Base-by-base conservation (phyloP, 805 yeast species). In the Yarrowia sp. region DNA sequence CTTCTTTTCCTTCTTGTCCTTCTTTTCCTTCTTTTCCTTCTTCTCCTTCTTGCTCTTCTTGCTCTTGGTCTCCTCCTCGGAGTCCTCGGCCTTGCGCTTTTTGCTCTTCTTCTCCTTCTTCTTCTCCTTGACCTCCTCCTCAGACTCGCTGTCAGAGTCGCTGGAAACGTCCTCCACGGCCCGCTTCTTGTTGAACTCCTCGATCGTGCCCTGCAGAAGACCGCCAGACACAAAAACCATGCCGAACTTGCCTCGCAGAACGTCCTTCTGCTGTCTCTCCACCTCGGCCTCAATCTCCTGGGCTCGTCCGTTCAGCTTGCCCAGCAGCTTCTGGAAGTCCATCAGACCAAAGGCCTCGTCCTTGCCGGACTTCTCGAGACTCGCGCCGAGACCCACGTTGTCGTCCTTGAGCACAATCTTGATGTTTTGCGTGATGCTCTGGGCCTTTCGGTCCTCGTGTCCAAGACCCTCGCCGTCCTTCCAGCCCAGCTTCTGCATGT, bases 291-390 rank as follows among this genome's bases (percentile, higher is more conserved):
- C 67, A 12, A 71, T 69, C 24, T 88, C 81, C 32, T 84, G 87
- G 69, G 87, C 93, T 67, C 85, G 87, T 49, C 97, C 97, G 71
- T 93, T 93, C 65, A 93, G 79, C 71, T 91, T 82, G 10, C 97
- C 97, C 65, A 93, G 77, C 47, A 93, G 82, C 67, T 96, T 81
- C 76, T 93, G 99, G 71, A 94, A 93, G 3, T 87, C 96, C 72
- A 94, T 98, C 41, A 93, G 78, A 3, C 97, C 97, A 10, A 91
- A 88, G 66, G 93, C 85, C 66, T 90, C 96, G 63, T 90, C 96
- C 35, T 72, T 94, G 44, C 77, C 81, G 67, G 82, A 81, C 41
- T 44, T 53, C 18, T 47, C 59, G 13, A 61, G 53, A 66, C 82
- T 84, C n/a, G 96, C 88, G n/a, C 99, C 99, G 7, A 93, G 78